Conservation (phyloP, 2,329 filamentous ascomycete genomes). For the Penicillium hordei region DNA sequence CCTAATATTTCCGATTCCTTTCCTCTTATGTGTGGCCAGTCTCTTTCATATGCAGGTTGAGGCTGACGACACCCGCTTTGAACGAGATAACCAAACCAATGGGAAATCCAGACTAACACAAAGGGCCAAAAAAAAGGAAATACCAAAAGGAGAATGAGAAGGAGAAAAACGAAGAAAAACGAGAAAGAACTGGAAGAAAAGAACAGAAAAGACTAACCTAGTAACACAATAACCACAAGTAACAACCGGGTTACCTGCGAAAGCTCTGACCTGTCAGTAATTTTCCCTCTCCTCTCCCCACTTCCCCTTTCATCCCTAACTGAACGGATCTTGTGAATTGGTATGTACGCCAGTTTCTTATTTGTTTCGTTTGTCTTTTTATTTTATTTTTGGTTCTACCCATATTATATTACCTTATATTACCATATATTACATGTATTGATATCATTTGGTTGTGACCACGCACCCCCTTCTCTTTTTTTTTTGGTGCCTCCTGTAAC, state of each 20-base stretch:
- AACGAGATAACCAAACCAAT: slow-evolving; percentile 12
- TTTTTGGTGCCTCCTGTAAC: neutral
- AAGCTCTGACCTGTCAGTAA: slow-evolving; percentile 13
- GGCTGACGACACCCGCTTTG: slow-evolving; percentile 11
- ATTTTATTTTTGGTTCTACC: neutral
- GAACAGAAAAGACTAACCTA: slow-evolving; percentile 2
- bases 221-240: slow-evolving; percentile 4
- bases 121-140: neutral
- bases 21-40: neutral
- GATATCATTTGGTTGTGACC: slow-evolving; percentile 15
- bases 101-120: neutral
- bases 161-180: neutral
- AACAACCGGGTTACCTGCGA: slow-evolving; percentile 1
- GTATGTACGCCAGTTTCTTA: slow-evolving; percentile 21
- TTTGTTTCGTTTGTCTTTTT: slow-evolving; percentile 11
- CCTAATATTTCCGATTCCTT: neutral
- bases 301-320: slow-evolving; percentile 26
- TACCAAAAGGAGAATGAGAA: neutral
- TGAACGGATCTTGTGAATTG: slow-evolving; percentile 18
- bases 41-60: slow-evolving; percentile 8
- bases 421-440: neutral
- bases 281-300: slow-evolving; percentile 27
- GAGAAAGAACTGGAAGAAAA: neutral
- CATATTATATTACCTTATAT: slow-evolving; percentile 2
- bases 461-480: slow-evolving; percentile 17